Evolutionary conservation across 1,284 basidiomycete species (phyloP).

Genomic region (Xerocomus cyaneibrunnescens): DNA sequence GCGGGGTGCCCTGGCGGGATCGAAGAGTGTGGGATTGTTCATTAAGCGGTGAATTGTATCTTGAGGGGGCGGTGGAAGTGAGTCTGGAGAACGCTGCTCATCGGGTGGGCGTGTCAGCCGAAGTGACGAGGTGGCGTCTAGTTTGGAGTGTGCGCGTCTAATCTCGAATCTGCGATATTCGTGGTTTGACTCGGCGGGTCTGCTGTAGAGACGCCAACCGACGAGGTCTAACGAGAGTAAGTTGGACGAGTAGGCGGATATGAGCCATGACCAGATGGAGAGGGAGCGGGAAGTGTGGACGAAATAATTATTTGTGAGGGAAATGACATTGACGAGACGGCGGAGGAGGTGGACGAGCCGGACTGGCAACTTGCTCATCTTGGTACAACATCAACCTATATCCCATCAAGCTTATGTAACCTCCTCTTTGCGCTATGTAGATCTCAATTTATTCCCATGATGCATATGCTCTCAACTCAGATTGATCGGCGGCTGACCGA

Average conservation of each 20-base stretch:
- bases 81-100: background rate
- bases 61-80: slow-evolving; percentile 15
- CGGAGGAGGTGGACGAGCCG: slow-evolving; percentile 55
- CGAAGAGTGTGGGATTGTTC: slow-evolving; percentile 67
- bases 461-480: background rate
- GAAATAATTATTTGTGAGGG: slow-evolving; percentile 64
- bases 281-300: background rate
- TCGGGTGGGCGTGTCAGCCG: background rate
- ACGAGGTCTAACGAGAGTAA: background rate
- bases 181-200: background rate
- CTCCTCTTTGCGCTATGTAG: too few relatives aligned
- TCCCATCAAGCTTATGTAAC: slow-evolving; percentile 19
- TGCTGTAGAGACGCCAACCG: background rate
- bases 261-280: slow-evolving; percentile 21
- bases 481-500: slow-evolving; percentile 16
- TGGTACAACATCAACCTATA: background rate
- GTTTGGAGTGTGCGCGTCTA: background rate
- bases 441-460: too few relatives aligned
- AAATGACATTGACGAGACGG: slow-evolving; percentile 63
- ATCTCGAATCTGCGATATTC: background rate
- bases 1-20: slow-evolving; percentile 76
- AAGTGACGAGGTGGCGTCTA: background rate
- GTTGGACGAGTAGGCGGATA: slow-evolving; percentile 8
- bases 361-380: slow-evolving; percentile 16
- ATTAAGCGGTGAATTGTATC: slow-evolving; percentile 75